phyloP scores from a whole-genome alignment of 2,329 filamentous ascomycete species.

The Paraphoma chrysanthemicola region DNA sequence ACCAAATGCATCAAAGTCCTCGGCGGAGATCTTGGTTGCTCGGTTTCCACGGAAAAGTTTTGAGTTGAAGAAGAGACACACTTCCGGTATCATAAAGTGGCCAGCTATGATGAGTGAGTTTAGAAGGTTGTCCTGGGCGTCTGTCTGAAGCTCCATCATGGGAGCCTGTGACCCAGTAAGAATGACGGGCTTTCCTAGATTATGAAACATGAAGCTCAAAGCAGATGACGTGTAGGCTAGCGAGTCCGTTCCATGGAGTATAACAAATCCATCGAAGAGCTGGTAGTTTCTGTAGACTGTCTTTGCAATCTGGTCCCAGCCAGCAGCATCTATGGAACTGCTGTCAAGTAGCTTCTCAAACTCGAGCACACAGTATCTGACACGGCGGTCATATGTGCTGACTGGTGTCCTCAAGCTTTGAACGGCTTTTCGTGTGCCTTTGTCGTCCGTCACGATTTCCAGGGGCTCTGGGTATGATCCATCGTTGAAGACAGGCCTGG shows the following conservation, averaged over 20 bases:
- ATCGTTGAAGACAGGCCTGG: slow-evolving; percentile 86
- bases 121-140: slow-evolving; percentile 89
- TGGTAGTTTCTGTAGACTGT: slow-evolving; percentile 86
- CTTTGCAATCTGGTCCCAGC: slow-evolving; percentile 84
- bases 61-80: slow-evolving; percentile 93
- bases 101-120: slow-evolving; percentile 88
- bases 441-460: slow-evolving; percentile 61
- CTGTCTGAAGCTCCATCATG: slow-evolving; percentile 89
- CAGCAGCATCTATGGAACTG: slow-evolving; percentile 83
- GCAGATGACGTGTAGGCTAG: slow-evolving; percentile 87
- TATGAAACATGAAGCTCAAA: slow-evolving; percentile 90
- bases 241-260: slow-evolving; percentile 90
- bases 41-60: slow-evolving; percentile 88
- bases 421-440: slow-evolving; percentile 59
- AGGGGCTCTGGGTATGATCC: slow-evolving; percentile 64
- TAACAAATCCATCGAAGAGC: slow-evolving; percentile 87
- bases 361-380: slow-evolving; percentile 84
- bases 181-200: slow-evolving; percentile 89
- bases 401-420: slow-evolving; percentile 79
- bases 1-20: slow-evolving; percentile 84
- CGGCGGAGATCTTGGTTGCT: slow-evolving; percentile 85
- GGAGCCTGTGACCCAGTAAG: slow-evolving; percentile 76
- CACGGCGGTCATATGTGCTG: slow-evolving; percentile 79
- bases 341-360: slow-evolving; percentile 87
- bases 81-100: slow-evolving; percentile 91